Conservation (phyloP, 192 early-diverging fungal genomes). For the Coemansia sp. region DNA sequence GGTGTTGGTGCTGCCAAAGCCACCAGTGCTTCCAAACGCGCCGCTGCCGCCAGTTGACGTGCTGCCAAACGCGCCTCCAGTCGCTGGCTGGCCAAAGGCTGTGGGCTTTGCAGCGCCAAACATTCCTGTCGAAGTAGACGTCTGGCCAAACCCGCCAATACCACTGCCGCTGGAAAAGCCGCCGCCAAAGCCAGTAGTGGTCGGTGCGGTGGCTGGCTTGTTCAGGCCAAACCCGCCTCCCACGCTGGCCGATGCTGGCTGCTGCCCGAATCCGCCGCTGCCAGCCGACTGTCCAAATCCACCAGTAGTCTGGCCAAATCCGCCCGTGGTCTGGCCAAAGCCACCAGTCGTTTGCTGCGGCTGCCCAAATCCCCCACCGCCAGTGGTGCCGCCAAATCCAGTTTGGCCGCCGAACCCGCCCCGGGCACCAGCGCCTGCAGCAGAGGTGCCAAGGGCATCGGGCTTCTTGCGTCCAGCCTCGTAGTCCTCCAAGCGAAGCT, state of each 20-base stretch:
- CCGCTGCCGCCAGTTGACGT: not conserved
- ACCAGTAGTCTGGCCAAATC: not conserved
- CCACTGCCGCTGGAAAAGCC: conserved; percentile 9
- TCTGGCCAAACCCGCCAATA: conserved; percentile 40
- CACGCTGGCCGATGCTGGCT: not conserved
- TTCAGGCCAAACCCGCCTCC: conserved; percentile 4
- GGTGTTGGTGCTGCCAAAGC: conserved; percentile 23
- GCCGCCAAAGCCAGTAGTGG: conserved; percentile 8
- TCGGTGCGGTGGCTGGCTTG: not conserved
- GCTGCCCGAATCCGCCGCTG: conserved; percentile 23
- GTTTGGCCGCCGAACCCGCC: conserved; percentile 32
- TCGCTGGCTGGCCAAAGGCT: conserved; percentile 43
- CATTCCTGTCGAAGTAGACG: conserved; percentile 2
- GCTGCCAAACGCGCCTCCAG: conserved; percentile 18
- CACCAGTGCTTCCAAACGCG: conserved; percentile 30
- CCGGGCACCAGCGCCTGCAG: conserved; percentile 16
- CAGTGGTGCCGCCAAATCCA: conserved; percentile 17
- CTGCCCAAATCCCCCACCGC: not conserved
- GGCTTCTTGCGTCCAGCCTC: conserved; percentile 68
- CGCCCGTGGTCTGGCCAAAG: conserved; percentile 5
- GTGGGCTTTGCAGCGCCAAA: conserved; percentile 41
- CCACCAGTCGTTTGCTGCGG: conserved; percentile 3
- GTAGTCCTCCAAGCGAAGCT: conserved; percentile 89
- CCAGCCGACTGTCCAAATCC: conserved; percentile 26
- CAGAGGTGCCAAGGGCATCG: conserved; percentile 14